These are phyloP conservation scores for Oryza brachyantha DNA, from an alignment of 176 grass and related monocot genomes.

Conservation along the genomic window DNA sequence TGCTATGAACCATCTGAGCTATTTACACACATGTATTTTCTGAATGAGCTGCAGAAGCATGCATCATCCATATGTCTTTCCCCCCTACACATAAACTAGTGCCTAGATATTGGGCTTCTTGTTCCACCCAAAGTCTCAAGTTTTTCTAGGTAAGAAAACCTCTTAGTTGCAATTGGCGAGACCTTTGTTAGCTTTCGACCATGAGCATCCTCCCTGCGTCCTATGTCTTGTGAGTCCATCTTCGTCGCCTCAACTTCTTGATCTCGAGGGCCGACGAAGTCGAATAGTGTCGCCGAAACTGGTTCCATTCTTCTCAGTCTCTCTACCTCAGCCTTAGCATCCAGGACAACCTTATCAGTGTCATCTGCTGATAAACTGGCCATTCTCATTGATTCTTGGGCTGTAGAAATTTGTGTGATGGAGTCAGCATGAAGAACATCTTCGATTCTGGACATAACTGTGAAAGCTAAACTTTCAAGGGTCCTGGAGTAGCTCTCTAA, in stretches of 20 bases:
- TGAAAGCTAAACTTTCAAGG: constrained; percentile 75
- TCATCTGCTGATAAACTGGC: constrained; percentile 20
- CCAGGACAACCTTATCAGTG: constrained; percentile 14
- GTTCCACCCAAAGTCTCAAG: constrained; percentile 47
- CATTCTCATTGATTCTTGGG: constrained; percentile 15
- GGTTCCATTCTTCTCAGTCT: constrained; percentile 49
- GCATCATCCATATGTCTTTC: constrained; percentile 16
- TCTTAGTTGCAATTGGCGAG: constrained; percentile 19
- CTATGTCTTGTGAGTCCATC: background rate
- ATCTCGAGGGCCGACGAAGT: constrained; percentile 22
- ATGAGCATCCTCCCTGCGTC: background rate
- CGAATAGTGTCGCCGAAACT: constrained; percentile 1
- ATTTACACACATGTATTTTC: constrained; percentile 33
- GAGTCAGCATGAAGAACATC: constrained; percentile 56
- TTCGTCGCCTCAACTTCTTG: constrained; percentile 5
- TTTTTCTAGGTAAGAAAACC: constrained; percentile 49
- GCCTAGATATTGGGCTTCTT: constrained; percentile 51
- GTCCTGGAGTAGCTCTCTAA: constrained; percentile 83
- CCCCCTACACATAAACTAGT: constrained; percentile 30
- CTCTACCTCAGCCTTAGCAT: constrained; percentile 48
- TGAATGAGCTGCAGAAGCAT: background rate
- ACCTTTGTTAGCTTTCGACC: constrained; percentile 37
- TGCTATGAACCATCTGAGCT: constrained; percentile 16
- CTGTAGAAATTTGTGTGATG: constrained; percentile 30
- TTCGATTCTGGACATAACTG: constrained; percentile 76